Evolutionary conservation across 129 eudicot genomes (phyloP), one percentile per base, ranked within the genome.

Genomic region (Ambrosia artemisiifolia): DNA sequence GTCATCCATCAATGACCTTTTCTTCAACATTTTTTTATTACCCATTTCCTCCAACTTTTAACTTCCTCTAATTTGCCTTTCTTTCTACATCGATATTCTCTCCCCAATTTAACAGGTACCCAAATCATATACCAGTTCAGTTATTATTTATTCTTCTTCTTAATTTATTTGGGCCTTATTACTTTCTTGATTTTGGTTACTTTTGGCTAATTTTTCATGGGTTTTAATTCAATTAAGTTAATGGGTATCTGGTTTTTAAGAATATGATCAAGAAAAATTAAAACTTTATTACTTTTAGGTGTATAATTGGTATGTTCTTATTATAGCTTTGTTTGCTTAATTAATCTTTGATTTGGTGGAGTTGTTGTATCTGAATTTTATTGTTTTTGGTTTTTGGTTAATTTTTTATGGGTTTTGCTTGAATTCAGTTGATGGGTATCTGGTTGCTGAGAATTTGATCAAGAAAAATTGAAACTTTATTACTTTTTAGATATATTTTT

Each of bases 11-110:
- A 40, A 32, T 30, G 73, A 78, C 82, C 47, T 35, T 14, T 72
- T 71, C 82, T 78, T 40, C 11, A 59, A 24, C 46, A 30, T 7
- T 49, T 60, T 32, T 13, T 14, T 49, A 60, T 16, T 61, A 77
- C 56, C 16, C 81, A 69, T 44, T 78, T 70, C 81, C 81, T 76
- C 81, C 81, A 20, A 20, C 50, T 63, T 78, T 78, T 59, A 51
- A 70, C 77, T 71, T 53, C 67, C 61, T 56, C 38, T 56, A 24
- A 56, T 9, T 18, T 7, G 11, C 30, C 65, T 59, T 59, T 59
- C 65, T 28, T 59, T 32, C 19, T 5, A 6, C 65, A 6, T 32
- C 11, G 56, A 69, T 62, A 77, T 78, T 70, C 82, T 43, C 82
- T 77, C 77, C 81, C 59, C 56, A 65, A 36, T 78, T 60, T 63